phyloP scores from a whole-genome alignment of 306 rosid species.

The Argentina anserina region DNA sequence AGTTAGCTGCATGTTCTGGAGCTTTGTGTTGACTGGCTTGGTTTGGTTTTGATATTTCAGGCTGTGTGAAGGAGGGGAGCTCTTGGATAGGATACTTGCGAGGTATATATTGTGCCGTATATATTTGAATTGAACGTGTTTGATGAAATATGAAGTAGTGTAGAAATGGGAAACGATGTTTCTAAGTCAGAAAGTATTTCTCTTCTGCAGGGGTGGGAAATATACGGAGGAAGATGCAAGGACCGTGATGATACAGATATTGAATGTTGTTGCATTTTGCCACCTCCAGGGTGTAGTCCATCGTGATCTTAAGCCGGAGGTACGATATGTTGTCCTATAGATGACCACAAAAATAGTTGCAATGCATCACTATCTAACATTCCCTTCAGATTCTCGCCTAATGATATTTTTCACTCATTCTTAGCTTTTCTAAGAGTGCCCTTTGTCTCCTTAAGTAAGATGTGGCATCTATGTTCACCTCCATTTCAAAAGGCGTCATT shows the following conservation, averaged over 20 bases:
- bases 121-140: slow-evolving; percentile 13
- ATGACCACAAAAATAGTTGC: background rate
- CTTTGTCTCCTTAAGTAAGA: background rate
- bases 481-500: background rate
- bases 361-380: background rate
- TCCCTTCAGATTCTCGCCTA: background rate
- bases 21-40: background rate
- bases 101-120: slow-evolving; percentile 45
- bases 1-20: background rate
- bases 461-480: background rate
- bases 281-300: slow-evolving; percentile 97
- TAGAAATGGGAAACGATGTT: slow-evolving; percentile 4
- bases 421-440: background rate
- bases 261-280: slow-evolving; percentile 83
- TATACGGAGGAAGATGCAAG: slow-evolving; percentile 91
- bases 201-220: slow-evolving; percentile 80
- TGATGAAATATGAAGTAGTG: slow-evolving; percentile 10
- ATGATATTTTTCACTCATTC: background rate
- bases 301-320: slow-evolving; percentile 97
- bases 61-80: slow-evolving; percentile 96
- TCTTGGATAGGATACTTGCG: slow-evolving; percentile 81
- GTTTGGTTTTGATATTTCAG: slow-evolving; percentile 32
- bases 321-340: slow-evolving; percentile 13
- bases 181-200: slow-evolving; percentile 14
- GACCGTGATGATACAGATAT: slow-evolving; percentile 66